These are phyloP conservation scores for Exophiala spinifera DNA, from an alignment of 2,329 filamentous ascomycete genomes.

Conservation along the genomic window DNA sequence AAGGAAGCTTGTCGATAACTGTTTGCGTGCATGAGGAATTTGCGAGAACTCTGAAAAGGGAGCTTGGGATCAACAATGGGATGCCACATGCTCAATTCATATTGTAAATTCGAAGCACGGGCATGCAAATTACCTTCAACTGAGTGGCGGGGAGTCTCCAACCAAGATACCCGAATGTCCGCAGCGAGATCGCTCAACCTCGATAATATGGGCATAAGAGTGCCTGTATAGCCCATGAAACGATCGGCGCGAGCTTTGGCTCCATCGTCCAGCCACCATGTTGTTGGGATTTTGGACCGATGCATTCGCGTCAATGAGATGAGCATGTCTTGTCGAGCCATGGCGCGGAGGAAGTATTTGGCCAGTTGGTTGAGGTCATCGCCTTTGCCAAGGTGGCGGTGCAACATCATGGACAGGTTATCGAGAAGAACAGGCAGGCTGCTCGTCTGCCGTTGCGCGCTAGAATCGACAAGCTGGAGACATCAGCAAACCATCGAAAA, in stretches of 20 bases:
- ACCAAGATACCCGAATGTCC: conserved; percentile 22
- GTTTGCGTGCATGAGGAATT: conserved; percentile 33
- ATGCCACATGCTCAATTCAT: conserved; percentile 25
- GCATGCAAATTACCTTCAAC: background rate
- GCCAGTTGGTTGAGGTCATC: conserved; percentile 30
- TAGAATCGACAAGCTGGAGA: conserved; percentile 28
- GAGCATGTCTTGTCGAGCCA: conserved; percentile 35
- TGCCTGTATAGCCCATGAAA: conserved; percentile 34
- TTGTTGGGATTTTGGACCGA: conserved; percentile 28
- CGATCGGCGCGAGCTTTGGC: conserved; percentile 29
- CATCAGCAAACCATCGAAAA: background rate
- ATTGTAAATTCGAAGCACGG: conserved; percentile 5
- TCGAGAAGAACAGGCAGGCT: conserved; percentile 24
- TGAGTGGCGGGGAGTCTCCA: background rate
- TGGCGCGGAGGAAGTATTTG: conserved; percentile 34
- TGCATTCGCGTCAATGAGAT: conserved; percentile 31
- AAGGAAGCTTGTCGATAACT: conserved; percentile 31
- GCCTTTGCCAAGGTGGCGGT: conserved; percentile 28
- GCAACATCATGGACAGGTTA: conserved; percentile 20
- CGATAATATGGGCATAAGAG: conserved; percentile 33
- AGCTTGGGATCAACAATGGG: conserved; percentile 26
- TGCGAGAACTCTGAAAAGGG: conserved; percentile 30
- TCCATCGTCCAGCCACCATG: conserved; percentile 32
- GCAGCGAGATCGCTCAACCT: conserved; percentile 33
- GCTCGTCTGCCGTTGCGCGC: conserved; percentile 28